A percentile compares a stretch with the other conserved stretches of the same genome.
These are phyloP conservation scores for Plantago lanceolata DNA, from an alignment of 305 asterid genomes.

Conservation along the genomic window DNA sequence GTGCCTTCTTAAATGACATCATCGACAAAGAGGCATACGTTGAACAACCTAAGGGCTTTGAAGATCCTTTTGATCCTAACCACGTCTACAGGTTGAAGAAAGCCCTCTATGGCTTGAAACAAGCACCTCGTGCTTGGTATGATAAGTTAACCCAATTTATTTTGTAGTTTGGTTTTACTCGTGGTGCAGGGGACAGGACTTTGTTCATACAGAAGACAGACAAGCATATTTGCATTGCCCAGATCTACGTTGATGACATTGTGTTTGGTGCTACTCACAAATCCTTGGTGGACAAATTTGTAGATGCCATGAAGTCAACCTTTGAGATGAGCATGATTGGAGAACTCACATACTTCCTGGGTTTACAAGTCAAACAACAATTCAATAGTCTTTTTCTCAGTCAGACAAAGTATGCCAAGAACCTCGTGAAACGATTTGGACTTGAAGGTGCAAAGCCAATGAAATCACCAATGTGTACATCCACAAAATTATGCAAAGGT, in stretches of 20 bases:
- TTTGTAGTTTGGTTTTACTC: not conserved
- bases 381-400: not conserved
- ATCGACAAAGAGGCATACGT: not conserved
- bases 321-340: not conserved
- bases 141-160: not conserved
- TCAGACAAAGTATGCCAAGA: not conserved
- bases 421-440: not conserved
- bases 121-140: not conserved
- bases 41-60: not conserved
- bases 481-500: not conserved
- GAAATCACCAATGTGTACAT: not conserved
- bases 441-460: not conserved
- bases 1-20: not conserved
- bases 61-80: not conserved
- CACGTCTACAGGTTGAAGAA: not conserved
- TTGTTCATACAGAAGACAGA: not conserved
- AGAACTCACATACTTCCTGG: not conserved
- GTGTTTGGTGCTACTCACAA: not conserved
- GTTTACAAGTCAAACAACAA: not conserved
- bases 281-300: not conserved
- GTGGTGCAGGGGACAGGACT: conserved; percentile 1
- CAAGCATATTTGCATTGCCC: not conserved
- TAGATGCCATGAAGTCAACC: not conserved
- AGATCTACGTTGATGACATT: not conserved
- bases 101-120: not conserved